phyloP scores from a whole-genome alignment of 2,329 filamentous ascomycete genomes.

The Pseudocercospora eumusae region DNA sequence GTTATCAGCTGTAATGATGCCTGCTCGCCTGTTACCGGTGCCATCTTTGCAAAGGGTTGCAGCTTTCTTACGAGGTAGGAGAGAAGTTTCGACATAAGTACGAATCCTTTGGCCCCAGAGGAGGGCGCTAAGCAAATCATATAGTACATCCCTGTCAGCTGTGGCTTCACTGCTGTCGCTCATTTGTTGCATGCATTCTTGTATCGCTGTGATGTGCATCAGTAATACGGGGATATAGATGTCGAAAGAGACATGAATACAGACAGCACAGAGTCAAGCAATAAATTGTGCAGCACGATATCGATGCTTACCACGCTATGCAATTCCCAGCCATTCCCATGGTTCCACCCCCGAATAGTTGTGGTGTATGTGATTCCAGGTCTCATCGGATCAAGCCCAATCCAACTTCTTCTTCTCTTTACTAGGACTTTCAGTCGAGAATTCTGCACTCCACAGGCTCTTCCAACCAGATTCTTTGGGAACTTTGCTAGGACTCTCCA shows the following conservation, averaged over 20 bases:
- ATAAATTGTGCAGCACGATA: background rate
- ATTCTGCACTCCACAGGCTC: constrained; percentile 38
- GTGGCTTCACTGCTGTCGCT: too few relatives aligned
- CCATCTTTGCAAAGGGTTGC: background rate
- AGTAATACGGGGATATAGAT: background rate
- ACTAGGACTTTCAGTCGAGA: constrained; percentile 37
- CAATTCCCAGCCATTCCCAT: background rate
- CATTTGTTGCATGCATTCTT: too few relatives aligned
- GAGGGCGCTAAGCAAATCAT: background rate
- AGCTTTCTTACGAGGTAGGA: background rate
- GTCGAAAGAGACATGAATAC: background rate
- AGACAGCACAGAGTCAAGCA: background rate
- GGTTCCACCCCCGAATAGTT: background rate
- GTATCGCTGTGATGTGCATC: background rate
- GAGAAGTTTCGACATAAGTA: background rate
- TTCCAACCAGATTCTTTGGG: constrained; percentile 32
- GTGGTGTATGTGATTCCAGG: background rate
- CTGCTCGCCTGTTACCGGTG: background rate
- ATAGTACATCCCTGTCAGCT: background rate
- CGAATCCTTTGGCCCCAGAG: background rate
- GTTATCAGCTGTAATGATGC: background rate
- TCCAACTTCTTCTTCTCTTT: constrained; percentile 32
- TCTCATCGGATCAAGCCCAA: constrained; percentile 10
- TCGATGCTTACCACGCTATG: constrained; percentile 7
- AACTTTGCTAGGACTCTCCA: constrained; percentile 14